Conservation (phyloP, 1,284 basidiomycete species). For the Moesziomyces parantarcticus region DNA sequence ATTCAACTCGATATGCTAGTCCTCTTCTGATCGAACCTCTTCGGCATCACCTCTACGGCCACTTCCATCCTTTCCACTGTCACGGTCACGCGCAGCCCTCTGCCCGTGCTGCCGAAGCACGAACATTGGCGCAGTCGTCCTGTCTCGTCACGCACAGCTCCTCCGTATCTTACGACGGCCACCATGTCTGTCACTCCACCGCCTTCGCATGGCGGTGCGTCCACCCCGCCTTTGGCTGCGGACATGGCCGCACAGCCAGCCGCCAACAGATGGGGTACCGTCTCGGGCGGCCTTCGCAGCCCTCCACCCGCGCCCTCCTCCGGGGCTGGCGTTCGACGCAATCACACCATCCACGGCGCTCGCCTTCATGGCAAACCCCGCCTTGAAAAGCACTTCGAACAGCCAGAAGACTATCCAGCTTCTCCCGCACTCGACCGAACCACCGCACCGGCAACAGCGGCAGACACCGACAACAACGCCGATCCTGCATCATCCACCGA, state of each 20-base stretch:
- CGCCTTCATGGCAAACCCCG: constrained; percentile 44
- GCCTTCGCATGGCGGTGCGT: constrained; percentile 7
- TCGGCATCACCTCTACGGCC: too few relatives aligned
- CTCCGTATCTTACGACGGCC: neutral
- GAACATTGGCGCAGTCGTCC: neutral
- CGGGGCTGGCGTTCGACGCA: constrained; percentile 42
- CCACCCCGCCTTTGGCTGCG: constrained; percentile 5
- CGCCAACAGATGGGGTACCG: constrained; percentile 36
- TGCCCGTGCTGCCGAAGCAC: neutral
- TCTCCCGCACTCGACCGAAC: neutral
- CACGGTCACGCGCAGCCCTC: neutral
- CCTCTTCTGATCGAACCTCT: neutral
- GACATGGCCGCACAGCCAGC: constrained; percentile 8
- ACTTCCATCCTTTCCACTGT: too few relatives aligned
- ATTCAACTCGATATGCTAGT: neutral
- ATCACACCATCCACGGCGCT: constrained; percentile 46
- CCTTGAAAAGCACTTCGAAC: constrained; percentile 51
- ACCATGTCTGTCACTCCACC: constrained; percentile 34
- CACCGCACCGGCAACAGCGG: neutral
- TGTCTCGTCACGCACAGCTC: too few relatives aligned
- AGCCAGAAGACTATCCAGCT: constrained; percentile 28
- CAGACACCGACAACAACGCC: neutral
- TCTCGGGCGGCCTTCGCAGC: constrained; percentile 38
- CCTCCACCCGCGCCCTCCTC: constrained; percentile 46
- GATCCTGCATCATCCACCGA: neutral